Conservation (phyloP, 805 yeast species). For the Starmera pachycereana region DNA sequence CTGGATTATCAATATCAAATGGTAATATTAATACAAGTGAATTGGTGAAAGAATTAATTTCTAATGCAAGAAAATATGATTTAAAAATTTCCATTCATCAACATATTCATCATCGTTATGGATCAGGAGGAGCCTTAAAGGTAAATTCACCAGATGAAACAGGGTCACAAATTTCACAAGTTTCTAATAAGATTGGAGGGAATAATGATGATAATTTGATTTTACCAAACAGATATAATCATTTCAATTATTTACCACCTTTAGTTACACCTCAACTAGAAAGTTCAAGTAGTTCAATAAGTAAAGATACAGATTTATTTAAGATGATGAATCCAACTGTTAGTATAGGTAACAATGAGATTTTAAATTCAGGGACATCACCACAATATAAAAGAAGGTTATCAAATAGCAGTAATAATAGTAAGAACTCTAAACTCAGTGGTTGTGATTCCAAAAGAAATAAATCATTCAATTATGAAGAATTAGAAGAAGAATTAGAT, state of each 20-base stretch:
- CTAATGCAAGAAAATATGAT: constrained; percentile 47
- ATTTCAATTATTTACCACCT: constrained; percentile 68
- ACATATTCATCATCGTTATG: constrained; percentile 74
- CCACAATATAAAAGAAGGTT: constrained; percentile 7
- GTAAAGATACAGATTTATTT: constrained; percentile 34
- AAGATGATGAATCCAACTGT: constrained; percentile 30
- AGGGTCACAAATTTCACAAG: constrained; percentile 12
- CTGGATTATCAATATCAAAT: constrained; percentile 32
- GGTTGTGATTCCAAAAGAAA: constrained; percentile 6
- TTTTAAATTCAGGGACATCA: not conserved
- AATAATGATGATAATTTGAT: constrained; percentile 16
- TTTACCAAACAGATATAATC: constrained; percentile 49
- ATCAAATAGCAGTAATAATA: constrained; percentile 12
- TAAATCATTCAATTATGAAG: constrained; percentile 25
- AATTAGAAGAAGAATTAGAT: constrained; percentile 52
- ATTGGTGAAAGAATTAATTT: constrained; percentile 45
- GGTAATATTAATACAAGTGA: constrained; percentile 46
- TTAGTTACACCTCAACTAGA: constrained; percentile 62
- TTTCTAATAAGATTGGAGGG: not conserved
- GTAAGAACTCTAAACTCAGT: constrained; percentile 5
- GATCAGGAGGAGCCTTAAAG: constrained; percentile 27
- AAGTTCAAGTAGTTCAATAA: constrained; percentile 37
- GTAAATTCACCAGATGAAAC: constrained; percentile 15
- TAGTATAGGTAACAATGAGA: not conserved
- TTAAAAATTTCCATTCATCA: constrained; percentile 69